Evolutionary conservation across 163 green algal genomes (phyloP).

Genomic region (Chlamydomonas reinhardtii): DNA sequence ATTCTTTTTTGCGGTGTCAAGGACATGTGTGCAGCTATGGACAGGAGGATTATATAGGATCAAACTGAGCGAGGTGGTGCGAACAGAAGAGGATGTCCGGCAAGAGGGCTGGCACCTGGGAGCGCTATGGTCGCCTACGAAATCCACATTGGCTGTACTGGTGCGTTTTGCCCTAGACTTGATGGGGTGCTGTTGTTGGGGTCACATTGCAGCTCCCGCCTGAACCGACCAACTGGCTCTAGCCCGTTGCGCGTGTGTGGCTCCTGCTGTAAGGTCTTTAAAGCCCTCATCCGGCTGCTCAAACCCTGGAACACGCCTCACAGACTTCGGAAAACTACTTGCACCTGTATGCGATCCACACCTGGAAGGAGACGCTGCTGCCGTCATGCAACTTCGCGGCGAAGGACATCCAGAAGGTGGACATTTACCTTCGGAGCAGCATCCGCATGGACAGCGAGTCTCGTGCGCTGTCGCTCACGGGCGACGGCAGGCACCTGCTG

Average conservation of each 20-base stretch:
- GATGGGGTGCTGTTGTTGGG: not conserved
- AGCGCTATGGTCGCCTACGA: constrained; percentile 72
- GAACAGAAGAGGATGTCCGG: constrained; percentile 54
- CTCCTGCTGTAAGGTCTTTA: too few relatives aligned
- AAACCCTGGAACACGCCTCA: not conserved
- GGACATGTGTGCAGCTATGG: constrained; percentile 75
- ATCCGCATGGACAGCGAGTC: constrained; percentile 52
- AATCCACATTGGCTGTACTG: constrained; percentile 72
- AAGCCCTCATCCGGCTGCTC: too few relatives aligned
- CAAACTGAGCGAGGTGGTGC: constrained; percentile 61
- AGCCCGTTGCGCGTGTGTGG: too few relatives aligned
- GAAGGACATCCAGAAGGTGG: constrained; percentile 45
- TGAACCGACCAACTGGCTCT: too few relatives aligned
- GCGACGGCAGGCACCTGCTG: constrained; percentile 48
- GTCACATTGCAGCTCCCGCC: too few relatives aligned
- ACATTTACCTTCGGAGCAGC: constrained; percentile 65
- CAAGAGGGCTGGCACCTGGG: constrained; percentile 69
- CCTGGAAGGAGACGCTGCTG: constrained; percentile 66
- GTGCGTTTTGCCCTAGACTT: constrained; percentile 49
- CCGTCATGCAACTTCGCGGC: constrained; percentile 8
- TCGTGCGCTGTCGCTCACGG: constrained; percentile 17
- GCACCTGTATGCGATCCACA: constrained; percentile 76
- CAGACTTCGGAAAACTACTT: constrained; percentile 77
- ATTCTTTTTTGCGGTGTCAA: constrained; percentile 67
- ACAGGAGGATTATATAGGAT: constrained; percentile 69